These are phyloP conservation scores for Alternaria panax DNA, from an alignment of 2,329 filamentous ascomycete genomes.

Conservation along the genomic window DNA sequence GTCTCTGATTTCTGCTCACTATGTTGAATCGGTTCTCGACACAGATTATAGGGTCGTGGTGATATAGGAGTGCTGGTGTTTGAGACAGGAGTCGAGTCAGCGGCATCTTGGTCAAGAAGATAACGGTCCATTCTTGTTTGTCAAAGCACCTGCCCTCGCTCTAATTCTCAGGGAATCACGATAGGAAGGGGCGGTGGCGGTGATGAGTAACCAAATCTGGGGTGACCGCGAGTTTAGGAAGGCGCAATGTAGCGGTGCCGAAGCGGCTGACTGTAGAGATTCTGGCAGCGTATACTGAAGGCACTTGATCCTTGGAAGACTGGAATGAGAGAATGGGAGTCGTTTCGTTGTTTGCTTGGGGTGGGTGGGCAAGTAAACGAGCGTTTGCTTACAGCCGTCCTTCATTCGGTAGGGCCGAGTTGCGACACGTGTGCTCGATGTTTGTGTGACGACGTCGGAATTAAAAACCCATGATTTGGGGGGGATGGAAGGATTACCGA, in stretches of 20 bases:
- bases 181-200: not conserved
- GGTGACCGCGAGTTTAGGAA: conserved; percentile 19
- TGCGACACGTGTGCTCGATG: not conserved
- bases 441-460: not conserved
- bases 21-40: not conserved
- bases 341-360: conserved; percentile 8
- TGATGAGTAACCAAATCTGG: not conserved
- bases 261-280: not conserved
- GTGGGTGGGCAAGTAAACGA: not conserved
- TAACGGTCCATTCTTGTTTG: conserved; percentile 14
- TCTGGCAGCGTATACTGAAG: not conserved
- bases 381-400: not conserved
- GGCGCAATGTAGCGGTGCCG: conserved; percentile 5
- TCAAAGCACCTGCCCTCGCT: conserved; percentile 3
- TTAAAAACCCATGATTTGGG: too few species aligned
- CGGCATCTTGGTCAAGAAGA: not conserved
- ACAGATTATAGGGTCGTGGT: not conserved
- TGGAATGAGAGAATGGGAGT: not conserved
- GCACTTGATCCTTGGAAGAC: not conserved
- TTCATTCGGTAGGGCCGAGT: conserved; percentile 3
- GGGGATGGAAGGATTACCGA: not conserved
- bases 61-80: not conserved
- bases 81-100: conserved; percentile 5
- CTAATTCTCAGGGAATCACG: not conserved
- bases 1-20: conserved; percentile 9